Conservation (phyloP, 306 rosid genomes). For the Fragaria nilgerrensis region DNA sequence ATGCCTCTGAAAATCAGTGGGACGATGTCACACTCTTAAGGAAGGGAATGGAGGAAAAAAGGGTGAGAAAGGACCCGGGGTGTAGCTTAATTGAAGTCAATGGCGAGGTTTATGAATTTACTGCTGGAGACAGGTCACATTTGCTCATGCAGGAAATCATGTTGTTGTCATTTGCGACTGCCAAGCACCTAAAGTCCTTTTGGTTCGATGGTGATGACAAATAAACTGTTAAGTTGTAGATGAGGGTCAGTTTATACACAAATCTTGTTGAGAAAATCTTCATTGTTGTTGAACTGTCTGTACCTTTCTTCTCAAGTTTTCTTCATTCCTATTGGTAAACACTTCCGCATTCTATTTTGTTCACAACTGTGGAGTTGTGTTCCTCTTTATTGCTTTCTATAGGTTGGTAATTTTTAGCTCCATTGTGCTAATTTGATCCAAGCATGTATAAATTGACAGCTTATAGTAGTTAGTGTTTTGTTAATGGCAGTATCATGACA, state of each 20-base stretch:
- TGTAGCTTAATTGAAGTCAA: conserved; percentile 44
- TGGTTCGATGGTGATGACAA: conserved; percentile 14
- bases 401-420: conserved; percentile 20
- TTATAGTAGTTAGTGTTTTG: conserved; percentile 3
- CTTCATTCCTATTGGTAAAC: background rate
- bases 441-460: background rate
- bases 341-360: background rate
- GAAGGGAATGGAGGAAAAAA: conserved; percentile 38
- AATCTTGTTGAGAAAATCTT: background rate
- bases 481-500: conserved; percentile 35
- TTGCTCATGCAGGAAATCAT: conserved; percentile 22
- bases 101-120: conserved; percentile 37
- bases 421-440: conserved; percentile 6
- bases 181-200: conserved; percentile 33
- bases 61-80: conserved; percentile 39
- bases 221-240: background rate
- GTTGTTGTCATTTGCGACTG: conserved; percentile 24
- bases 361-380: conserved; percentile 20
- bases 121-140: conserved; percentile 39
- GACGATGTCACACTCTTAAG: conserved; percentile 37
- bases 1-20: conserved; percentile 43
- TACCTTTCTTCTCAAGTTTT: background rate
- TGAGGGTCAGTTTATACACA: background rate
- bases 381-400: conserved; percentile 37
- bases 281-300: background rate